A percentile compares a stretch with the other conserved stretches of the same genome.
These are phyloP conservation scores for Neurospora sp. DNA, from an alignment of 495 filamentous ascomycete species.

Conservation along the genomic window DNA sequence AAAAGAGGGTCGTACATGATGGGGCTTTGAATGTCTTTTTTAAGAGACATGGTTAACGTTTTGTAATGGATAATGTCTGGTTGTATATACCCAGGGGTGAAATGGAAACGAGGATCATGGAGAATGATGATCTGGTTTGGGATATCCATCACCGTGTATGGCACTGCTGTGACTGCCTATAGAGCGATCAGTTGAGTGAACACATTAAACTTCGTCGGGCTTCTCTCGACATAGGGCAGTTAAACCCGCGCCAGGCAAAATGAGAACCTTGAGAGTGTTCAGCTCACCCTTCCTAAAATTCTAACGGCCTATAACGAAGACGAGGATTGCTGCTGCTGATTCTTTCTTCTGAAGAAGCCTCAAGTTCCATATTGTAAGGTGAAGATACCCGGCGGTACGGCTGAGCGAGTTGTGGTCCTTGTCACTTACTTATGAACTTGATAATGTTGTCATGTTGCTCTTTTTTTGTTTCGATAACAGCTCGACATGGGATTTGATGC, in stretches of 20 bases:
- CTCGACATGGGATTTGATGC: too few relatives aligned
- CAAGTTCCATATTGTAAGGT: neutral
- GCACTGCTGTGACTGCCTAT: neutral
- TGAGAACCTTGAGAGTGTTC: neutral
- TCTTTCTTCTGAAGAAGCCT: neutral
- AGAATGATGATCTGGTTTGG: neutral
- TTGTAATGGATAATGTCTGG: neutral
- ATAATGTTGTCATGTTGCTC: neutral
- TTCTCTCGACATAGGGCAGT: too few relatives aligned
- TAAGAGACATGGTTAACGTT: neutral
- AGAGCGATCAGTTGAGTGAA: neutral
- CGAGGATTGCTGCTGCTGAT: neutral
- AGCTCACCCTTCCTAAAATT: neutral
- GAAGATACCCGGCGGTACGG: neutral
- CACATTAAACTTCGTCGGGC: too few relatives aligned
- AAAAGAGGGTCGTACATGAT: neutral
- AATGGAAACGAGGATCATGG: neutral
- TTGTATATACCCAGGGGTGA: neutral
- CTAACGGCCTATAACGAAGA: neutral
- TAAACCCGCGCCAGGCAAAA: neutral
- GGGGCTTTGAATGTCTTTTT: neutral
- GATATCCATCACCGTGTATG: neutral
- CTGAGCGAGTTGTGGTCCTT: neutral
- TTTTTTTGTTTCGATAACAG: too few relatives aligned
- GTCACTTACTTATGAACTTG: neutral